Evolutionary conservation across 75 land plant species (phyloP).

Genomic region (Ceratopteris richardii): DNA sequence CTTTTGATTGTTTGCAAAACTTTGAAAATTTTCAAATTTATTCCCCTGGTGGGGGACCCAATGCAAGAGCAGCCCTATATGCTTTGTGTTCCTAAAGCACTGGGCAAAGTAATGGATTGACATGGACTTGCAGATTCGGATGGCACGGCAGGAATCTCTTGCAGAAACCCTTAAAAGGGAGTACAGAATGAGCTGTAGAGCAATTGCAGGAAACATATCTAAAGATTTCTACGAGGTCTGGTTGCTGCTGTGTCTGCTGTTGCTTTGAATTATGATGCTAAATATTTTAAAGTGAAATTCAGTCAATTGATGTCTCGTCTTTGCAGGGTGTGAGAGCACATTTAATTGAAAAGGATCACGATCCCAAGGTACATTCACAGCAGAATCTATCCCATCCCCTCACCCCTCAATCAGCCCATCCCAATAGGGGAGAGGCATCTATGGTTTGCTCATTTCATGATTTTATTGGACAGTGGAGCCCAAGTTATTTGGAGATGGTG

Average conservation of each 20-base stretch:
- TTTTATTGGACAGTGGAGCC: slow-evolving; percentile 2
- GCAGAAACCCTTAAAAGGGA: slow-evolving; percentile 2
- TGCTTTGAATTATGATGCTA: too few species aligned
- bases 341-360: slow-evolving; percentile 2
- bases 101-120: too few species aligned
- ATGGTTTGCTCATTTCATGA: neutral
- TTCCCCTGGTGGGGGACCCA: too few species aligned
- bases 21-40: too few species aligned
- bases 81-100: too few species aligned
- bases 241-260: neutral
- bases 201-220: slow-evolving; percentile 1
- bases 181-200: slow-evolving; percentile 7
- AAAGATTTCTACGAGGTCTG: slow-evolving; percentile 9
- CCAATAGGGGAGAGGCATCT: too few species aligned
- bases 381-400: too few species aligned
- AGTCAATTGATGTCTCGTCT: too few species aligned
- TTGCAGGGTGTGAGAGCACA: slow-evolving; percentile 5
- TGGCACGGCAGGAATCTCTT: slow-evolving; percentile 1
- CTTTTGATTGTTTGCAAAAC: too few species aligned
- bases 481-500: neutral
- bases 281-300: too few species aligned
- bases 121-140: neutral
- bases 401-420: too few species aligned
- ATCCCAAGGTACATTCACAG: neutral
- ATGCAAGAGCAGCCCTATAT: too few species aligned